These are phyloP conservation scores for Staphylotrichum tortipilum DNA, from an alignment of 495 filamentous ascomycete species.

Conservation along the genomic window DNA sequence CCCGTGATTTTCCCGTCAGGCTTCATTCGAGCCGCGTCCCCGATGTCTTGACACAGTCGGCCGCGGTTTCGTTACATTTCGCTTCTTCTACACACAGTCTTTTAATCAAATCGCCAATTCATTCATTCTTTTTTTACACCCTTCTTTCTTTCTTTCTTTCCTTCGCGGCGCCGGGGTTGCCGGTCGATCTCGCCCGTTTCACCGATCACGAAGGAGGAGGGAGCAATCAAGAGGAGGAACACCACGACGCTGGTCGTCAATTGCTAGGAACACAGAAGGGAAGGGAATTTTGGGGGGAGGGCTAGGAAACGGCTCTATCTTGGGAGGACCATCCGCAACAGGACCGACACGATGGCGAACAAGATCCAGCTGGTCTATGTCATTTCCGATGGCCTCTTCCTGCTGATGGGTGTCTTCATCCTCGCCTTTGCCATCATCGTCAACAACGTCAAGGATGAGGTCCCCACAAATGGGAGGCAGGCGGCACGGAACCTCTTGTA, in stretches of 20 bases:
- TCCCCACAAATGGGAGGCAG: conserved; percentile 40
- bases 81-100: conserved; percentile 7
- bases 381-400: conserved; percentile 50
- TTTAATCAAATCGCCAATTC: not conserved
- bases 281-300: conserved; percentile 5
- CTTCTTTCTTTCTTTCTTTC: conserved; percentile 20
- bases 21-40: not conserved
- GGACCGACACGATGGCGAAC: conserved; percentile 40
- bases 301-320: conserved; percentile 6
- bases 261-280: conserved; percentile 2
- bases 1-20: not conserved
- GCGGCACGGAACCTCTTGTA: conserved; percentile 58
- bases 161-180: conserved; percentile 22
- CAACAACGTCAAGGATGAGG: conserved; percentile 40
- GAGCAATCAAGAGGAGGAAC: too few species aligned
- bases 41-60: conserved; percentile 11
- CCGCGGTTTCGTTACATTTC: conserved; percentile 18
- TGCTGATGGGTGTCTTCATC: conserved; percentile 53
- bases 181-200: conserved; percentile 26
- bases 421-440: conserved; percentile 54
- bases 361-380: conserved; percentile 51
- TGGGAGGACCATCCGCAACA: not conserved
- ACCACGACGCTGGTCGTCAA: conserved; percentile 43
- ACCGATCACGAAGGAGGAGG: conserved; percentile 5
- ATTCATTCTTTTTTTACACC: conserved; percentile 19